These are phyloP conservation scores for Aureobasidium leucospermi DNA, from an alignment of 2,329 filamentous ascomycete species.

Conservation along the genomic window DNA sequence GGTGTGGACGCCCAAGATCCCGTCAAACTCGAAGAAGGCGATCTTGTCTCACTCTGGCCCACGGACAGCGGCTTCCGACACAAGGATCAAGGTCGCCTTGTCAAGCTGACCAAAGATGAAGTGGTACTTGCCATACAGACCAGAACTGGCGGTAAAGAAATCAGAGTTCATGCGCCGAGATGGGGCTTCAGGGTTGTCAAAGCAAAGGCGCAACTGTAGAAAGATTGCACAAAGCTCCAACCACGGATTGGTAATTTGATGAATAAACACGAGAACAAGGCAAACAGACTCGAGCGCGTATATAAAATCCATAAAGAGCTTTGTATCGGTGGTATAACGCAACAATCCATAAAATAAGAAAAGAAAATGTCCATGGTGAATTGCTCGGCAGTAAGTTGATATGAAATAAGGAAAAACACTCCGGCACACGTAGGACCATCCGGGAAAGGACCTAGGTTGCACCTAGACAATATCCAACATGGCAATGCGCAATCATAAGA, in stretches of 20 bases:
- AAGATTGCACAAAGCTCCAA: neutral
- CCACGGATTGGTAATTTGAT: neutral
- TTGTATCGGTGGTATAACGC: neutral
- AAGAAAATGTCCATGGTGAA: neutral
- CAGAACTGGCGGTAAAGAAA: slow-evolving; percentile 29
- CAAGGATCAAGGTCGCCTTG: slow-evolving; percentile 50
- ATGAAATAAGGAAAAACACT: neutral
- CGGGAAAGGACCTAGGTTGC: neutral
- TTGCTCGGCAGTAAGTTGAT: neutral
- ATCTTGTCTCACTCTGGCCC: slow-evolving; percentile 53
- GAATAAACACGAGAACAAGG: neutral
- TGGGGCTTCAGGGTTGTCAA: slow-evolving; percentile 49
- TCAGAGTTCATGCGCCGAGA: slow-evolving; percentile 56
- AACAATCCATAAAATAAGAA: neutral
- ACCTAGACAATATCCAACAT: neutral
- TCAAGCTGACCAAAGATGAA: slow-evolving; percentile 47
- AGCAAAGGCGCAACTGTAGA: slow-evolving; percentile 24
- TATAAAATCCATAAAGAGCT: neutral
- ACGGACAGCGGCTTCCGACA: slow-evolving; percentile 55
- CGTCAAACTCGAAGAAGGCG: slow-evolving; percentile 46
- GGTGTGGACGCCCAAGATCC: slow-evolving; percentile 46
- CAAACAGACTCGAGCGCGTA: neutral
- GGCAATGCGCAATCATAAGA: neutral
- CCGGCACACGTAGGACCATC: neutral
- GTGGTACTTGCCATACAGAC: slow-evolving; percentile 50